phyloP scores from a whole-genome alignment of 768 basidiomycete genomes.

The Lanmaoa rubissima region DNA sequence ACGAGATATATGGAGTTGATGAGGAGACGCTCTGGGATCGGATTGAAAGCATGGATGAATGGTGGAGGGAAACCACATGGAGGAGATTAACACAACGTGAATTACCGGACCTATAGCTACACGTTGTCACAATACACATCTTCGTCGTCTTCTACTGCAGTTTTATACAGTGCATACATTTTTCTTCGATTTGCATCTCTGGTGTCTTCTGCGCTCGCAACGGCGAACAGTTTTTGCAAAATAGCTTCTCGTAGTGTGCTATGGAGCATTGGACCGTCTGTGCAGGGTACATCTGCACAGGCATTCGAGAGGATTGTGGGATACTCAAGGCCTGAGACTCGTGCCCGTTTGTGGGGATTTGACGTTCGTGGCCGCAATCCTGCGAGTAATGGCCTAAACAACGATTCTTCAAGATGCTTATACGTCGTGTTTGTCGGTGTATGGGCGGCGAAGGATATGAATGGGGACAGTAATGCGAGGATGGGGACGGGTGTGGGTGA shows the following conservation, averaged over 20 bases:
- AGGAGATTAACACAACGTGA: conserved; percentile 77
- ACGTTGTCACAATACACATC: conserved; percentile 23
- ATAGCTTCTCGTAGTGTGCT: conserved; percentile 51
- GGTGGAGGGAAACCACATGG: conserved; percentile 95
- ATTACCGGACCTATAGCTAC: conserved; percentile 61
- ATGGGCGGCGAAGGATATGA: conserved; percentile 66
- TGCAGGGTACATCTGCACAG: conserved; percentile 42
- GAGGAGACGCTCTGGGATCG: conserved; percentile 86
- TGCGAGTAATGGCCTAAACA: conserved; percentile 68
- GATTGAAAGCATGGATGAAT: conserved; percentile 79
- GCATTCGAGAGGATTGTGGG: conserved; percentile 50
- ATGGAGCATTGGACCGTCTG: conserved; percentile 38
- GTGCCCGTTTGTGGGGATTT: conserved; percentile 49
- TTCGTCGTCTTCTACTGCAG: conserved; percentile 47
- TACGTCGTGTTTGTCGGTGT: conserved; percentile 65
- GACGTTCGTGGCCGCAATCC: conserved; percentile 44
- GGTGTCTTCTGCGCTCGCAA: conserved; percentile 72
- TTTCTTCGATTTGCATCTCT: conserved; percentile 77
- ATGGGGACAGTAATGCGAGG: conserved; percentile 60
- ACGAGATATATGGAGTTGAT: conserved; percentile 82
- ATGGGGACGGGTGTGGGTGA: conserved; percentile 45
- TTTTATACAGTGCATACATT: conserved; percentile 82
- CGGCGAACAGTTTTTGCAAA: conserved; percentile 63
- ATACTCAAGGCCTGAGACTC: conserved; percentile 34
- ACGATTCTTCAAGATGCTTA: conserved; percentile 64